Evolutionary conservation across 306 rosid genomes (phyloP), one percentile per base, ranked within the genome.

Genomic region (Vicia villosa): DNA sequence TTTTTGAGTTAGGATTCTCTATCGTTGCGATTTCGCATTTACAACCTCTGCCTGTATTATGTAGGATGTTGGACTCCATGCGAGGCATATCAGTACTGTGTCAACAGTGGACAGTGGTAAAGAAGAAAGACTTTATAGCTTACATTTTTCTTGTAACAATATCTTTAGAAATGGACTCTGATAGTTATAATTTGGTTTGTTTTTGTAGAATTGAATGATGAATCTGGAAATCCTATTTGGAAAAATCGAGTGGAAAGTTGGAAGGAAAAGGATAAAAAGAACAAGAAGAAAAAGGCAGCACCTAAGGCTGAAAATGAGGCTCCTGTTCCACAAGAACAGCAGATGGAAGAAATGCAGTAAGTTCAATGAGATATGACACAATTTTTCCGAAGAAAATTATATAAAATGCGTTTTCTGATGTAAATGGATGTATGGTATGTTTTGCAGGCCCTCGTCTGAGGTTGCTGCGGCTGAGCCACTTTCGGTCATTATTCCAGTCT

Each of bases 231-330:
- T 84, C 99, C 99, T 47, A 94, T 94, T 22, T 94, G 99, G 99
- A 94, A 94, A 86, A 91, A 87, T 70, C 87, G 99, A 83, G 96
- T 94, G 51, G 97, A 94, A 69, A 94, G 97, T 73, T 94, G 99
- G 99, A 91, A 91, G 86, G 99, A 88, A 85, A 94, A 94, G 85
- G 99, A 91, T 45, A 89, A 84, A 69, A 94, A 91, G 87, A 88
- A 52, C 28, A 94, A 94, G 84, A 90, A 93, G 96, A 94, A 94
- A 69, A 87, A 89, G 74, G 66, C 60, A 67, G 69, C 76, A 4
- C 59, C 86, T 13, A 87, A 87, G 84, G 71, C 75, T 43, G 86
- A 84, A 65, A 83, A 68, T 69, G 88, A 46, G 68, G 73, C 81
- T 17, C 84, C 82, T 75, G 66, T 87, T 85, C 99, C 97, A 55